Percentiles rank a stretch among this genome's conserved stretches.
Conservation (phyloP, 495 filamentous ascomycete species). For the Echria macrotheca region DNA sequence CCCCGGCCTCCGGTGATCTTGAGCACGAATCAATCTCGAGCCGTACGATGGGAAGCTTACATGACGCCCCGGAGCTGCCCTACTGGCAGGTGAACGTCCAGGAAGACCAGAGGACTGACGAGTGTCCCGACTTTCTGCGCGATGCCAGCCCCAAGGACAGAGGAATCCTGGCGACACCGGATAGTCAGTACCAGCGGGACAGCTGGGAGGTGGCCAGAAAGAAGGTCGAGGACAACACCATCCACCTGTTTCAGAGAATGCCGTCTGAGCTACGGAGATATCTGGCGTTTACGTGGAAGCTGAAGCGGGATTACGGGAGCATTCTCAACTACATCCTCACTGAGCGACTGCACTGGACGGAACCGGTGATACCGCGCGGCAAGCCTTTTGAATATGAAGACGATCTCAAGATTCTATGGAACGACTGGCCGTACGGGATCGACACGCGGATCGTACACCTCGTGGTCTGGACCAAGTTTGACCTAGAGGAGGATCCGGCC, state of each 20-base stretch:
- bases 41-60: conserved; percentile 27
- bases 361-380: conserved; percentile 30
- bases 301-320: conserved; percentile 61
- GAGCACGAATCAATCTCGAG: too few relatives aligned
- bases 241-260: conserved; percentile 67
- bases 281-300: conserved; percentile 54
- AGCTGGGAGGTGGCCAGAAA: conserved; percentile 60
- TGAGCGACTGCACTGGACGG: conserved; percentile 59
- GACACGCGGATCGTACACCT: conserved; percentile 71
- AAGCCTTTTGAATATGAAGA: conserved; percentile 44
- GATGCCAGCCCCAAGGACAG: conserved; percentile 51
- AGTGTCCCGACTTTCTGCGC: conserved; percentile 65
- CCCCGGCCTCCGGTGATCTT: too few relatives aligned
- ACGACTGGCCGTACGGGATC: conserved; percentile 89
- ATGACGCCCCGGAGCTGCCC: too few relatives aligned
- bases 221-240: conserved; percentile 57
- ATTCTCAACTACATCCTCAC: conserved; percentile 69
- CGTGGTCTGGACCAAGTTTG: conserved; percentile 89
- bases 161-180: conserved; percentile 59
- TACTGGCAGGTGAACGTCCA: conserved; percentile 83
- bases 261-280: conserved; percentile 73
- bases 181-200: conserved; percentile 51
- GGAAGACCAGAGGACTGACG: conserved; percentile 47
- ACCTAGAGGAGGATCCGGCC: conserved; percentile 53
- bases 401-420: conserved; percentile 67